A percentile compares a stretch with the other conserved stretches of the same genome.
phyloP scores from a whole-genome alignment of 2,329 filamentous ascomycete species.

The Exserohilum rostratum region DNA sequence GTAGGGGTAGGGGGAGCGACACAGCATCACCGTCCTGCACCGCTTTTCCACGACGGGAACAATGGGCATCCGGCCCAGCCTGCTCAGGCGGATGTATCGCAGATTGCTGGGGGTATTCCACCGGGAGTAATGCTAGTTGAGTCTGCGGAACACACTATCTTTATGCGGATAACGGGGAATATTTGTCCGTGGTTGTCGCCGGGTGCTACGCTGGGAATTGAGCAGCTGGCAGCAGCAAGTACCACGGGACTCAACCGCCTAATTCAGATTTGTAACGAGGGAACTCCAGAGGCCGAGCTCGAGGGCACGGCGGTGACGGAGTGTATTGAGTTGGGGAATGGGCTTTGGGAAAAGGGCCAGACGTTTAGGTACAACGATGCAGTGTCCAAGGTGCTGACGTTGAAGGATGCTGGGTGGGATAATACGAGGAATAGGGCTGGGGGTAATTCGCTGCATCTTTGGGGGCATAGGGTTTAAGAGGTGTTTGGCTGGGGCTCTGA shows the following conservation, averaged over 20 bases:
- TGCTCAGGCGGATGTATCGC: constrained; percentile 30
- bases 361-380: constrained; percentile 43
- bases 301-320: constrained; percentile 41
- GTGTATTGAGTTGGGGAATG: constrained; percentile 44
- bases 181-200: constrained; percentile 40
- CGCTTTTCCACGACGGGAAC: constrained; percentile 31
- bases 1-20: constrained; percentile 16
- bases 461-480: constrained; percentile 33
- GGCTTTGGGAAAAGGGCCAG: constrained; percentile 44
- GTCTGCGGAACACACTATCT: constrained; percentile 31
- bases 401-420: constrained; percentile 41
- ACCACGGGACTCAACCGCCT: constrained; percentile 38
- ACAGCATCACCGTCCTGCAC: constrained; percentile 28
- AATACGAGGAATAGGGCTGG: constrained; percentile 38
- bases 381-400: constrained; percentile 38
- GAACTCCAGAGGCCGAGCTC: constrained; percentile 23
- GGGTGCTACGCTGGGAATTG: constrained; percentile 31
- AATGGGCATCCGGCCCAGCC: constrained; percentile 26
- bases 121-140: constrained; percentile 37
- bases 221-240: constrained; percentile 30
- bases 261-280: constrained; percentile 37
- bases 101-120: constrained; percentile 35
- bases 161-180: constrained; percentile 36
- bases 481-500: too few species aligned
- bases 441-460: constrained; percentile 38